These are phyloP conservation scores for Penicillium sp. DNA, from an alignment of 2,329 filamentous ascomycete species.

Conservation along the genomic window DNA sequence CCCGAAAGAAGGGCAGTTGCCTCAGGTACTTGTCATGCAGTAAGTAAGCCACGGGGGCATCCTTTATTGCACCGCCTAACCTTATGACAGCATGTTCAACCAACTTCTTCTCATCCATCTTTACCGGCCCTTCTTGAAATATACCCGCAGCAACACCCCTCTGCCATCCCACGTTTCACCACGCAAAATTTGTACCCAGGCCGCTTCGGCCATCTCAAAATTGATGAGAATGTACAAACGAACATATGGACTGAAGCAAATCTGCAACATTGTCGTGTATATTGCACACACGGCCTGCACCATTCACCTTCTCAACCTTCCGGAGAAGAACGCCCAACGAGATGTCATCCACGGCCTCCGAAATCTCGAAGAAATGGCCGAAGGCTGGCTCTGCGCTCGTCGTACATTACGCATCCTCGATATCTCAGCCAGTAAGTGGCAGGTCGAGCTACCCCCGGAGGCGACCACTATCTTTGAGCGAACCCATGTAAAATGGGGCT, in stretches of 20 bases:
- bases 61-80: background rate
- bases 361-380: slow-evolving; percentile 92
- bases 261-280: slow-evolving; percentile 96
- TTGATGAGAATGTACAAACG: slow-evolving; percentile 94
- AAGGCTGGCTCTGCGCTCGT: slow-evolving; percentile 90
- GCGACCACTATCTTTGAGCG: slow-evolving; percentile 76
- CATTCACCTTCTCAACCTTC: slow-evolving; percentile 90
- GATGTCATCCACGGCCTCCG: slow-evolving; percentile 91
- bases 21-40: slow-evolving; percentile 85
- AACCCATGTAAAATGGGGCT: slow-evolving; percentile 79
- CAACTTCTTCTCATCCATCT: slow-evolving; percentile 94
- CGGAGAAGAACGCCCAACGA: slow-evolving; percentile 85
- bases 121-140: slow-evolving; percentile 93
- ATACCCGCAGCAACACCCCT: slow-evolving; percentile 79
- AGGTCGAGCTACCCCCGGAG: slow-evolving; percentile 83
- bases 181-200: slow-evolving; percentile 86
- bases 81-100: slow-evolving; percentile 83
- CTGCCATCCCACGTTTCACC: slow-evolving; percentile 87
- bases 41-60: slow-evolving; percentile 58
- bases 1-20: slow-evolving; percentile 84
- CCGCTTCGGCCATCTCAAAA: slow-evolving; percentile 88
- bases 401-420: slow-evolving; percentile 85
- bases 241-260: slow-evolving; percentile 86
- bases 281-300: slow-evolving; percentile 94
- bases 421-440: slow-evolving; percentile 87